Base-by-base conservation (phyloP, 768 basidiomycete genomes). In the Bullera alba region DNA sequence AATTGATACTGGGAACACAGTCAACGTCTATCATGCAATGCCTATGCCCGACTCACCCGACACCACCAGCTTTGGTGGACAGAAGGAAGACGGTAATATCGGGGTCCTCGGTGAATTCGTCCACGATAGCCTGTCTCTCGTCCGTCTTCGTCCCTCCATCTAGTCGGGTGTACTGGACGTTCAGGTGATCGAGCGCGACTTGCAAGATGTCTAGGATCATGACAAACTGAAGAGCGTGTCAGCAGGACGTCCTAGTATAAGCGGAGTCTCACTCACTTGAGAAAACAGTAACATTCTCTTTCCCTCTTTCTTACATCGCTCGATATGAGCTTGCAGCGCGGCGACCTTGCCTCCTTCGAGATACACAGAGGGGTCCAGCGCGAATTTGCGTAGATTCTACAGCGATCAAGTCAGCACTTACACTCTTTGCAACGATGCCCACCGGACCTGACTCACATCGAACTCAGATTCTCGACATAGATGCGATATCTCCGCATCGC, bases 91-190 rank as follows among this genome's bases (percentile, higher is more conserved):
- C 84, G 12, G 83, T 78, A 58, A 99, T 93, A 16, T 81, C 78
- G 30, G 82, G 80, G 63, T 95, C 85, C 62, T 87, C 84, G 10
- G 86, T 91, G 73, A 95, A 97, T 69, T 95, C 89, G 65, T 99
- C 95, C 0, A 97, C 93, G 10, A 97, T 73, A 4, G 85, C 82
- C 69, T 97, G 95, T 15, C 93, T 83, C 42, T 90, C 82, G 63
- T 92, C 90, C 22, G 97, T 95, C 39, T 87, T 82, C 1, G 95
- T 99, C 43, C 85, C 84, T 1, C 95, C 95, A 0, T 93, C 97
- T 38, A 99, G 77, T 28, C 93, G 71, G 25, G 88, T 79, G 71
- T 83, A 95, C 58, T 82, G 83, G 65, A 86, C 79, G 17, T 79
- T 74, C 69, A 79, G 78, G 50, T 85, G 77, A 48, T 83, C 83